phyloP scores from a whole-genome alignment of 2,329 filamentous ascomycete genomes.

The Xylaria multiplex region DNA sequence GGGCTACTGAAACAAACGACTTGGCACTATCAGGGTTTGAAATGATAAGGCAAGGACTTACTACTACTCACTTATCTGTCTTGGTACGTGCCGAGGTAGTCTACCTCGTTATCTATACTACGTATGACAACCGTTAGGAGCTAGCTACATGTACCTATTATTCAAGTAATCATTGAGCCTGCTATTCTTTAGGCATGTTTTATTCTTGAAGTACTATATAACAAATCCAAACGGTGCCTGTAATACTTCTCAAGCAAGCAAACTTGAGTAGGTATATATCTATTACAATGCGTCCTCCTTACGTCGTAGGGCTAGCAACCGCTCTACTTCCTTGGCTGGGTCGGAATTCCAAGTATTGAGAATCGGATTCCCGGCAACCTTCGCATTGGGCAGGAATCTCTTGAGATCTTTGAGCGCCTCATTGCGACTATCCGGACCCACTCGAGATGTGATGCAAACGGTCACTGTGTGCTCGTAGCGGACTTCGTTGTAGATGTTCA shows the following conservation, averaged over 20 bases:
- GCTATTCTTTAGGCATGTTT: too few relatives aligned
- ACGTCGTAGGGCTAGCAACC: constrained; percentile 20
- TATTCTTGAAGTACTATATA: too few relatives aligned
- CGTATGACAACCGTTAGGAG: too few relatives aligned
- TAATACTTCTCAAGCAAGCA: neutral
- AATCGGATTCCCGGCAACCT: neutral
- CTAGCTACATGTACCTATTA: too few relatives aligned
- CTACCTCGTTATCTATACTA: too few relatives aligned
- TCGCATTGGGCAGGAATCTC: constrained; percentile 27
- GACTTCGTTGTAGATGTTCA: constrained; percentile 32
- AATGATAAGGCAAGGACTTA: too few relatives aligned
- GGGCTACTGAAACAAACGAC: too few relatives aligned
- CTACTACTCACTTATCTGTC: too few relatives aligned
- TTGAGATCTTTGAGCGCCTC: constrained; percentile 10
- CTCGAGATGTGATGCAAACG: constrained; percentile 26
- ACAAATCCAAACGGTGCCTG: too few relatives aligned
- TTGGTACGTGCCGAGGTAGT: too few relatives aligned
- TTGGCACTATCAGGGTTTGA: too few relatives aligned
- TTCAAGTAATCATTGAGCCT: too few relatives aligned
- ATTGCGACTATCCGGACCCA: neutral
- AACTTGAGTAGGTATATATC: neutral
- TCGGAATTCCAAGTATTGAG: constrained; percentile 13
- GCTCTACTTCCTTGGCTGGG: constrained; percentile 24
- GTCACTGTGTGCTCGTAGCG: constrained; percentile 32
- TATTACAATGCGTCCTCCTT: neutral